phyloP scores from a whole-genome alignment of 306 rosid species.

The Boehmeria nivea region DNA sequence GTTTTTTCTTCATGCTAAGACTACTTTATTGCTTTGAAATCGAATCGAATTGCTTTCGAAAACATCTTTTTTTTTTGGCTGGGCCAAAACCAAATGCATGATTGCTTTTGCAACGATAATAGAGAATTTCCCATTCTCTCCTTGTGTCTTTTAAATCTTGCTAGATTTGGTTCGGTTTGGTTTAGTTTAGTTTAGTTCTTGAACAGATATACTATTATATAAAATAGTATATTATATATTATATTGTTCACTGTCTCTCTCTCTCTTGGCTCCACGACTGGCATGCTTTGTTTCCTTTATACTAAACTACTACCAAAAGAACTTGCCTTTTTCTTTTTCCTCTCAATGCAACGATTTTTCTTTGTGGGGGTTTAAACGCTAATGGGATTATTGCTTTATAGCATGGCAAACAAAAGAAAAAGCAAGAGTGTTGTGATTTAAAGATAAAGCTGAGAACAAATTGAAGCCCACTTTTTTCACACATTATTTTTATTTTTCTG shows the following conservation, averaged over 20 bases:
- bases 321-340: constrained; percentile 25
- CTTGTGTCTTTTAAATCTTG: constrained; percentile 17
- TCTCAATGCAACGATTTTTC: constrained; percentile 26
- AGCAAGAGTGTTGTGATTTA: constrained; percentile 43
- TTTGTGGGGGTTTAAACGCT: constrained; percentile 30
- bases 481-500: constrained; percentile 15
- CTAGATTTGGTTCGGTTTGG: constrained; percentile 20
- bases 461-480: too few species aligned
- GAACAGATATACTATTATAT: constrained; percentile 13
- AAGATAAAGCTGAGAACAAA: constrained; percentile 36
- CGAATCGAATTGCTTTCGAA: constrained; percentile 3
- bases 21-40: constrained; percentile 27
- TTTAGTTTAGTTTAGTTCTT: constrained; percentile 12
- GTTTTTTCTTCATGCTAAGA: constrained; percentile 24
- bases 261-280: constrained; percentile 54
- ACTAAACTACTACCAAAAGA: constrained; percentile 25
- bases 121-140: constrained; percentile 45
- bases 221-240: constrained; percentile 34
- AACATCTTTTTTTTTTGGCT: not conserved
- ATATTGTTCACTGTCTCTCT: constrained; percentile 27
- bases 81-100: constrained; percentile 33
- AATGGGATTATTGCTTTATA: constrained; percentile 38
- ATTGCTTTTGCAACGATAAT: constrained; percentile 19
- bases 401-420: too few species aligned
- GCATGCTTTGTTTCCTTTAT: constrained; percentile 68